A percentile compares a stretch with the other conserved stretches of the same genome.
phyloP scores from a whole-genome alignment of 495 filamentous ascomycete genomes.

The Clohesyomyces aquaticus region DNA sequence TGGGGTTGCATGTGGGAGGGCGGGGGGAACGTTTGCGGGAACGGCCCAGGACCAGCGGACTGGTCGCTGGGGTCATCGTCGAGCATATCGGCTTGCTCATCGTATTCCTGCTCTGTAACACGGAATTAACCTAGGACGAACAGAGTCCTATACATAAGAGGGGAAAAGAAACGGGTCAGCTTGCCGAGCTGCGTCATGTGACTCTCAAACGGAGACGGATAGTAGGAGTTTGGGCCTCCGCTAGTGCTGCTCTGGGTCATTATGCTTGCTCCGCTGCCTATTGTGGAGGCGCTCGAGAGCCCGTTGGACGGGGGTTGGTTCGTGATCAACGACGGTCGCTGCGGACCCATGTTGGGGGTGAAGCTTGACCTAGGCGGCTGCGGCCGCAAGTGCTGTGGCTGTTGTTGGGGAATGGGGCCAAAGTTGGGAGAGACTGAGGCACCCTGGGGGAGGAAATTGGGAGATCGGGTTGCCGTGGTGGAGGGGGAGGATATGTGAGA shows the following conservation, averaged over 20 bases:
- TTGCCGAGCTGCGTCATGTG: conserved; percentile 98
- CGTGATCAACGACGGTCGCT: conserved; percentile 41
- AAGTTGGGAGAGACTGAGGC: conserved; percentile 67
- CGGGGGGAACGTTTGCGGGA: conserved; percentile 61
- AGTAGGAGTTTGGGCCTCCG: conserved; percentile 57
- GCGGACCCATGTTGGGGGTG: conserved; percentile 37
- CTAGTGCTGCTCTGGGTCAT: conserved; percentile 45
- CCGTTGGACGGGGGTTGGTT: conserved; percentile 41
- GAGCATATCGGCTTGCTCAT: conserved; percentile 91
- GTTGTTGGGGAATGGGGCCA: conserved; percentile 59
- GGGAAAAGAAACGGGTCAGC: conserved; percentile 65
- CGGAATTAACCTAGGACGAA: conserved; percentile 79
- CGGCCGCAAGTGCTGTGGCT: conserved; percentile 48
- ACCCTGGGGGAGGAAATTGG: conserved; percentile 69
- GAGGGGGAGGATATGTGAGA: conserved; percentile 79
- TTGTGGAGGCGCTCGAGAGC: conserved; percentile 40
- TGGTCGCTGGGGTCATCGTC: conserved; percentile 69
- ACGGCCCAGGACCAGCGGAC: conserved; percentile 65
- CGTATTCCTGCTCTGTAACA: conserved; percentile 98
- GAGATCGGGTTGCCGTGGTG: conserved; percentile 63
- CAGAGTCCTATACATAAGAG: conserved; percentile 66
- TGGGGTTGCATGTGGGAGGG: conserved; percentile 52
- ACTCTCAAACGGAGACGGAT: conserved; percentile 84
- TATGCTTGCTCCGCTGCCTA: conserved; percentile 42
- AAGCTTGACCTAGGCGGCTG: conserved; percentile 48